Base-by-base conservation (phyloP, 352 stramenopile species). In the Detonula confervacea region DNA sequence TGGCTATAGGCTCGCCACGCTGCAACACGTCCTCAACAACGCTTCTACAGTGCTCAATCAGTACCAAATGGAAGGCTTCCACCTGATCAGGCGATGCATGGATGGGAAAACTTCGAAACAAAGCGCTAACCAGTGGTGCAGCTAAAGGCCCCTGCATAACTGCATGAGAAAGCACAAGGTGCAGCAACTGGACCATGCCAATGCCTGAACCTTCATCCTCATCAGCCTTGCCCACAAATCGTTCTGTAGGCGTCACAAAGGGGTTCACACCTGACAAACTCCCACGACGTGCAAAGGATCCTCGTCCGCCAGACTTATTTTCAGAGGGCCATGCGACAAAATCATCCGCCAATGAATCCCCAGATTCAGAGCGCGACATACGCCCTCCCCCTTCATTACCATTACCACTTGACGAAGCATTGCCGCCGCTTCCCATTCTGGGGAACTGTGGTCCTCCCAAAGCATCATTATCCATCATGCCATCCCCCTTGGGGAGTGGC, bases 81-180 rank as follows among this genome's bases (percentile, higher is more conserved):
- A 94, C 90, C 81, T 95, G 87, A 25, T 94, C 84, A 12, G 86
- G 74, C 2, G 86, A 88, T 27, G 89, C 82, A 76, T 94, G 87
- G 52, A 93, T 90, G 44, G 90, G 90, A 77, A 94, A 94, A 9
- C 84, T 90, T 29, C 70, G 75, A 46, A 95, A 93, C 7, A 95
- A 55, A 27, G 81, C 74, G 69, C 80, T 80, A 12, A 94, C 81
- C 29, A 92, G 77, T 30, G 81, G 77, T 22, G 87, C 86, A 35
- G 87, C 90, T 55, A 90, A 65, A 16, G 86, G 88, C 18, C 79
- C 84, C 20, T 82, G 69, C 29, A 92, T 67, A 11, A 93, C 83
- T 39, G 87, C 77, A 74, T 89, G 79, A 16, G 77, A 88, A 37
- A 94, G 65, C 30, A 94, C 76, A 44, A 91, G 78, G 54, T 87